Base-by-base conservation (phyloP, 345 rosid genomes). In the Diplotaxis tenuifolia region DNA sequence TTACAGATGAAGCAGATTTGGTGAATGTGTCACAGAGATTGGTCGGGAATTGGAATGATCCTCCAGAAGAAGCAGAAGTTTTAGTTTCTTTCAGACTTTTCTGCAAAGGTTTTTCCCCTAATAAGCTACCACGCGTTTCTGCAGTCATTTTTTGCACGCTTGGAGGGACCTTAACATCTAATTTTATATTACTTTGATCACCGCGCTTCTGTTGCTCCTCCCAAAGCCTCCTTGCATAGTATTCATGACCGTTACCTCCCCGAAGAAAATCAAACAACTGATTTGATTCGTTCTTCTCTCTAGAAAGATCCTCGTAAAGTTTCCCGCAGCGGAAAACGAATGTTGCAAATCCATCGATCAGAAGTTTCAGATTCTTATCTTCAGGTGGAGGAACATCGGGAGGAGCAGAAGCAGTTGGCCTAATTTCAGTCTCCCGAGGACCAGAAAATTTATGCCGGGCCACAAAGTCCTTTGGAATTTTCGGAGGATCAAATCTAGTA, bases 251-350 rank as follows among this genome's bases (percentile, higher is more conserved):
- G 12, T 75, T 83, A 65, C 99, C 98, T 74, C 96, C 98, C 72
- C 62, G 77, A 53, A 95, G 98, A 85, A 95, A 95, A 84, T 82
- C 84, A 82, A 90, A 95, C 64, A 86, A 75, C 69, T 96, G 91
- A 81, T 95, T 90, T 65, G 93, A 83, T 67, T 83, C 86, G 77
- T 95, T 89, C 85, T 92, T 95, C 83, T 89, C 96, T 77, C 90
- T 86, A 23, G 97, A 92, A 79, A 95, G 96, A 79, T 95, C 99
- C 83, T 95, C 99, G 72, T 84, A 95, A 22, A 92, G 69, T 82
- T 90, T 92, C 70, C 99, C 98, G 45, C 96, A 95, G 66, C 92
- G 92, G 73, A 94, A 93, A 60, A 95, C 99, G 74, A 95, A 86
- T 68, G 90, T 84, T 53, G 97, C 99, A 79, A 92, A 90, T 59